Evolutionary conservation across 2,329 filamentous ascomycete genomes (phyloP).

Genomic region (Dothideomycetes sp.): DNA sequence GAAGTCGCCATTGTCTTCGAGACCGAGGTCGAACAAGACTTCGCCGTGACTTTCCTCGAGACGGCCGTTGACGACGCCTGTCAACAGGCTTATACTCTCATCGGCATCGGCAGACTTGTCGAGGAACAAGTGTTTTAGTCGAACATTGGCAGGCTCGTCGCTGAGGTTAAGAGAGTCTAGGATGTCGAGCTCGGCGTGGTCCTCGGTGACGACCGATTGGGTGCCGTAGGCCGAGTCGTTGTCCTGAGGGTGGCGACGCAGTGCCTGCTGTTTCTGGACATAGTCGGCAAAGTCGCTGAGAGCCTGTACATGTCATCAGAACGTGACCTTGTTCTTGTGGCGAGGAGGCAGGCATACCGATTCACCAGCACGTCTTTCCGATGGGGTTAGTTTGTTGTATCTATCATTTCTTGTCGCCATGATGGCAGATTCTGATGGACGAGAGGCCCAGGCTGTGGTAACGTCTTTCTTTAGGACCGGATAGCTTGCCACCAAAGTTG

Average conservation of each 20-base stretch:
- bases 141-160: constrained; percentile 58
- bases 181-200: constrained; percentile 84
- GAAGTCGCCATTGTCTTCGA: constrained; percentile 79
- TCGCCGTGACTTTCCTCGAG: constrained; percentile 81
- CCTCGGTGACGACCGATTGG: constrained; percentile 38
- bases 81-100: constrained; percentile 53
- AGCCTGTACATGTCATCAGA: constrained; percentile 42
- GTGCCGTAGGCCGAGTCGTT: constrained; percentile 22
- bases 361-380: constrained; percentile 81
- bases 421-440: not conserved
- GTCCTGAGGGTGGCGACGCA: constrained; percentile 41
- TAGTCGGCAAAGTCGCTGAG: constrained; percentile 97
- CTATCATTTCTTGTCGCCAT: constrained; percentile 28
- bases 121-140: constrained; percentile 69
- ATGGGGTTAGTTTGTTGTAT: constrained; percentile 46
- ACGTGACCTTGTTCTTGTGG: not conserved
- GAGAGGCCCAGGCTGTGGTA: too few species aligned
- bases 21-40: constrained; percentile 81
- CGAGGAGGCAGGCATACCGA: constrained; percentile 46
- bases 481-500: too few species aligned
- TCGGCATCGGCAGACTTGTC: constrained; percentile 46
- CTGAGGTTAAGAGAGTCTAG: constrained; percentile 68
- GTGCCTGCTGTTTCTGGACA: constrained; percentile 83
- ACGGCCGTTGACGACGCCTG: constrained; percentile 56
- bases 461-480: too few species aligned